These are phyloP conservation scores for Tolypocladium guangdongense DNA, from an alignment of 2,329 filamentous ascomycete species.

Conservation along the genomic window DNA sequence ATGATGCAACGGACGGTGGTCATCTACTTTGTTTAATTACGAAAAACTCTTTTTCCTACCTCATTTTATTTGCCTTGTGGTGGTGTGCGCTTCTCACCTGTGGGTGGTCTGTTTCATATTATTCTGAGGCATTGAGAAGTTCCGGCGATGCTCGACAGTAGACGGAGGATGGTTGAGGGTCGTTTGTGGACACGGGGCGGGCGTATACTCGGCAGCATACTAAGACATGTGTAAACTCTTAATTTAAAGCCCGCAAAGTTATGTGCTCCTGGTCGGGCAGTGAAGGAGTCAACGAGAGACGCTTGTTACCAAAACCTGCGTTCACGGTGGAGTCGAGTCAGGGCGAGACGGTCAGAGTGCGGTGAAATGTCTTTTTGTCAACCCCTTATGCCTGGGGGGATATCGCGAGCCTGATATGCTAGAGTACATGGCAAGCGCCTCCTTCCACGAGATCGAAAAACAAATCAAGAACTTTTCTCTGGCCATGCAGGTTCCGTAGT, in stretches of 20 bases:
- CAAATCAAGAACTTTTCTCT: neutral
- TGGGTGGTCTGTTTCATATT: neutral
- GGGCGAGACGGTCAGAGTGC: neutral
- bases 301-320: neutral
- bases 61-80: neutral
- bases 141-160: neutral
- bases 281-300: neutral
- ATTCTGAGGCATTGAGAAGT: neutral
- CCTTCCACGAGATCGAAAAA: too few species aligned
- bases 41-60: constrained; percentile 17
- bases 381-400: neutral
- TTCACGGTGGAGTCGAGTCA: neutral
- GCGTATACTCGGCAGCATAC: neutral
- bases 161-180: neutral
- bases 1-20: constrained; percentile 25
- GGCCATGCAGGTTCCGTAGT: neutral
- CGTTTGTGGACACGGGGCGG: neutral
- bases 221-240: neutral
- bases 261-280: too few species aligned
- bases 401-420: neutral
- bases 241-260: neutral
- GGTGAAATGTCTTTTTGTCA: neutral
- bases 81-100: neutral
- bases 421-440: neutral
- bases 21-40: constrained; percentile 44